Evolutionary conservation across 257 asterid genomes (phyloP).

Genomic region (Cordia subcordata): DNA sequence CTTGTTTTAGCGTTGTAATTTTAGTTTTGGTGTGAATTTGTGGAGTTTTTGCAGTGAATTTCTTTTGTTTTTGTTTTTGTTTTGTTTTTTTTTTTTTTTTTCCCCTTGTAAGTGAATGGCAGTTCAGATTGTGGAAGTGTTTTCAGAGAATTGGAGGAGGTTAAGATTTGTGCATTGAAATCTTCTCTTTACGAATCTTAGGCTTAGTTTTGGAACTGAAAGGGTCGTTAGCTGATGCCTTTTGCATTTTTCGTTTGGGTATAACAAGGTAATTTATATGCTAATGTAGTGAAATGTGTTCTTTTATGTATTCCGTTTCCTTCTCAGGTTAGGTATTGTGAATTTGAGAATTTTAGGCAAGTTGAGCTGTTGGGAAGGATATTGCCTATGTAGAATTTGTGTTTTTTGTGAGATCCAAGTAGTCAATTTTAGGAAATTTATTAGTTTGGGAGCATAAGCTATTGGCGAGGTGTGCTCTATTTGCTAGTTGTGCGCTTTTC

Average conservation of each 20-base stretch:
- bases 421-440: too few species aligned
- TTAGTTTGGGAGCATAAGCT: too few species aligned
- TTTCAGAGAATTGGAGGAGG: conserved; percentile 57
- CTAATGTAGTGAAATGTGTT: too few species aligned
- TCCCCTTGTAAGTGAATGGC: conserved; percentile 62
- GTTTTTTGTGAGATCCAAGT: too few species aligned
- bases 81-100: conserved; percentile 14
- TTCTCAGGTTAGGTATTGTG: too few species aligned
- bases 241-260: conserved; percentile 68
- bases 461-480: too few species aligned
- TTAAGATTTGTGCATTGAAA: conserved; percentile 51
- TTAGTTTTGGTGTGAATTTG: background rate
- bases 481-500: too few species aligned
- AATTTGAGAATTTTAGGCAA: too few species aligned
- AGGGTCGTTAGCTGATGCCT: conserved; percentile 73
- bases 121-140: conserved; percentile 56
- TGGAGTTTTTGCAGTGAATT: background rate
- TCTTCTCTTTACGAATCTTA: conserved; percentile 68
- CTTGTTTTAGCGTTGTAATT: too few species aligned
- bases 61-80: too few species aligned
- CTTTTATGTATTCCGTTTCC: too few species aligned
- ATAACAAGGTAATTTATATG: conserved; percentile 87
- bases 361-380: background rate
- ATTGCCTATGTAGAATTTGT: too few species aligned
- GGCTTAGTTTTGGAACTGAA: conserved; percentile 71